Evolutionary conservation across 176 grass and related monocot genomes (phyloP).

Genomic region (Cenchrus fungigraminus): DNA sequence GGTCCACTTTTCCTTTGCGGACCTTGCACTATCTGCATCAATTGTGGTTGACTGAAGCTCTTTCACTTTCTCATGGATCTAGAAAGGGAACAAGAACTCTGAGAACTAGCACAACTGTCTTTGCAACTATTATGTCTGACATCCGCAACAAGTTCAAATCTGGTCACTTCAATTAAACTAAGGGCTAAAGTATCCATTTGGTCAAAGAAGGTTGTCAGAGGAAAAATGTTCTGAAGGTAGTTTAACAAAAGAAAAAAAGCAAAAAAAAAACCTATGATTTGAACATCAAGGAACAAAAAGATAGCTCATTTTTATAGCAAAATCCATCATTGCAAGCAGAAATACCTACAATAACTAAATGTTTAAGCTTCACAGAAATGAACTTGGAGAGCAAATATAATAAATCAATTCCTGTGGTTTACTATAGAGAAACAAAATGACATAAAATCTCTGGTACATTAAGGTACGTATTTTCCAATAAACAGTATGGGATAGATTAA

Average conservation of each 20-base stretch:
- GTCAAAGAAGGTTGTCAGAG: neutral
- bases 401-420: neutral
- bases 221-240: neutral
- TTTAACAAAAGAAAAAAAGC: neutral
- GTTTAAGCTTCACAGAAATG: neutral
- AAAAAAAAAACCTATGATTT: neutral
- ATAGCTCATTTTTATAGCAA: neutral
- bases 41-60: conserved; percentile 67
- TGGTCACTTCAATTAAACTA: neutral
- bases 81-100: conserved; percentile 30
- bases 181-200: neutral
- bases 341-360: neutral
- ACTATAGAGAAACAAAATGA: conserved; percentile 11
- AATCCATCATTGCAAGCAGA: conserved; percentile 1
- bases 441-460: neutral
- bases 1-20: conserved; percentile 58
- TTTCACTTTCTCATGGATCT: conserved; percentile 74
- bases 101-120: conserved; percentile 1
- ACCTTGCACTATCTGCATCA: conserved; percentile 40
- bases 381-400: neutral
- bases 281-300: conserved; percentile 19
- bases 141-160: neutral
- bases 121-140: conserved; percentile 1
- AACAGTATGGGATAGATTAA: too few relatives aligned
- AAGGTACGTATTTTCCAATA: neutral